phyloP scores from a whole-genome alignment of 176 grass and related monocot species.

The Lolium multiflorum region DNA sequence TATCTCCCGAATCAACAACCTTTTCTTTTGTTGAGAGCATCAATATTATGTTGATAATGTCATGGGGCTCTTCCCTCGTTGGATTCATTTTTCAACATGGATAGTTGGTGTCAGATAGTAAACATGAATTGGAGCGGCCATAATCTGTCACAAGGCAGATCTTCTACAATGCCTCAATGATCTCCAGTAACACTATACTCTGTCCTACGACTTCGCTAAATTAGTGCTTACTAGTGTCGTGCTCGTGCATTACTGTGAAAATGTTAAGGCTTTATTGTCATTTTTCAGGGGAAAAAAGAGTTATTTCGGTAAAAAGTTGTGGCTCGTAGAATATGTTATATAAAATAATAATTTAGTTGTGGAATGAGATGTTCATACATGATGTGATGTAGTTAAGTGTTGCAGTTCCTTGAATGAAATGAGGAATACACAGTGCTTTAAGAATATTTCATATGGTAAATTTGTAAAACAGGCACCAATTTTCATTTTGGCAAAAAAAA shows the following conservation, averaged over 20 bases:
- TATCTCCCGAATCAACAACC: neutral
- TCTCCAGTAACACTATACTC: neutral
- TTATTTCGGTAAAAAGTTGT: neutral
- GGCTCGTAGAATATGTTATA: neutral
- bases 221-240: neutral
- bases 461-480: neutral
- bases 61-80: neutral
- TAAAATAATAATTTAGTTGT: neutral
- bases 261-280: neutral
- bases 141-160: neutral
- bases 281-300: neutral
- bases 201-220: neutral
- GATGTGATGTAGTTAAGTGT: neutral
- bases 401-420: neutral
- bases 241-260: neutral
- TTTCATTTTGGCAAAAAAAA: neutral
- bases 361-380: neutral
- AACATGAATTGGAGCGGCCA: neutral
- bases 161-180: neutral
- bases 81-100: neutral
- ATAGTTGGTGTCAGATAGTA: neutral
- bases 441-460: neutral
- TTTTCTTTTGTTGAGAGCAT: neutral
- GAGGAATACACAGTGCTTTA: neutral
- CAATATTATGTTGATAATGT: neutral